Evolutionary conservation across 176 grass and related monocot genomes (phyloP).

Genomic region (Calamus simplicifolius): DNA sequence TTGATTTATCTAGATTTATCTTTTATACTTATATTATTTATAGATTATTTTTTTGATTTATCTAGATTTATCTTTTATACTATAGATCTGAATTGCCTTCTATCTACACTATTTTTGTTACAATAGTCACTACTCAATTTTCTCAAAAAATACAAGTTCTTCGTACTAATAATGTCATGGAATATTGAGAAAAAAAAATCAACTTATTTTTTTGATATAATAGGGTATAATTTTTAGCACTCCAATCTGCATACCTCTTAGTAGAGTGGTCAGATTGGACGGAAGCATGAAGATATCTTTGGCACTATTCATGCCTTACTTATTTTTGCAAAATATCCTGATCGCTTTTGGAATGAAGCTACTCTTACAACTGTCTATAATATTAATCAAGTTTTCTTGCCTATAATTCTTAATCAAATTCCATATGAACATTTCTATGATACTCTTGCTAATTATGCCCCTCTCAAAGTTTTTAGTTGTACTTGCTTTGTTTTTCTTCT

Average conservation of each 20-base stretch:
- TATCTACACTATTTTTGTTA: background rate
- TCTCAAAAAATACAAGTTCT: background rate
- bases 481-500: no score
- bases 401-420: no score
- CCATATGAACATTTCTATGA: no score
- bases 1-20: background rate
- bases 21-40: background rate
- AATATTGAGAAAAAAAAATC: no score
- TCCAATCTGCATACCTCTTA: background rate
- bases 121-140: background rate
- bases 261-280: background rate
- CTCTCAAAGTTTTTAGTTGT: no score
- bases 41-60: background rate
- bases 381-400: no score
- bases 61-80: background rate
- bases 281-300: background rate
- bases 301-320: background rate
- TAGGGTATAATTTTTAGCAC: background rate
- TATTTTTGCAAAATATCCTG: background rate
- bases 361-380: no score
- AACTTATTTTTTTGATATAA: no score
- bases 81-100: background rate
- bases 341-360: no score
- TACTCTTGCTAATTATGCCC: no score
- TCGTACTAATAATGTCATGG: background rate